Conservation (phyloP, 2,329 filamentous ascomycete genomes). For the Penicillium nordicum region DNA sequence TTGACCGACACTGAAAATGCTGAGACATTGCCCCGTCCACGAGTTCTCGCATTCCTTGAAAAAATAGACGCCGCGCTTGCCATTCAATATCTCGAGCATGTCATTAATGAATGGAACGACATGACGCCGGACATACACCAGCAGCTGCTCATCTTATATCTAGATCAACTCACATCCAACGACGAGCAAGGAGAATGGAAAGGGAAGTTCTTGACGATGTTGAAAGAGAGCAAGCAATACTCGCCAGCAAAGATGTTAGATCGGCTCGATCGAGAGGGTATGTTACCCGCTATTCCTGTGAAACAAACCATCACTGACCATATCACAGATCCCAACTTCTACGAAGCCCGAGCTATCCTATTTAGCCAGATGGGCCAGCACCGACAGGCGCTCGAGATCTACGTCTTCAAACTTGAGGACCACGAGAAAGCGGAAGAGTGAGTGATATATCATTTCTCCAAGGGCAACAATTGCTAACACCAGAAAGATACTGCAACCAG, state of each 20-base stretch:
- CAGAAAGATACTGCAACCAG: slow-evolving; percentile 76
- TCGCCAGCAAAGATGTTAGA: slow-evolving; percentile 73
- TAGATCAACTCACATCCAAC: slow-evolving; percentile 51
- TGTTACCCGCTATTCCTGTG: slow-evolving; percentile 24
- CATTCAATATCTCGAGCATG: slow-evolving; percentile 80
- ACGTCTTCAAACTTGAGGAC: slow-evolving; percentile 89
- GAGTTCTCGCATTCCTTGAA: slow-evolving; percentile 70
- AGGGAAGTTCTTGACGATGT: slow-evolving; percentile 67
- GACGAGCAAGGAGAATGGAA: slow-evolving; percentile 51
- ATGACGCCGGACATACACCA: slow-evolving; percentile 84
- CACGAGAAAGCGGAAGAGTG: slow-evolving; percentile 90
- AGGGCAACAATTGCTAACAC: slow-evolving; percentile 11
- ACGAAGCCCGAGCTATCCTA: slow-evolving; percentile 84
- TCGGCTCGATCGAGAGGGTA: slow-evolving; percentile 75
- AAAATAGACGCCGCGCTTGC: slow-evolving; percentile 68
- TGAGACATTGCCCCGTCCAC: slow-evolving; percentile 76
- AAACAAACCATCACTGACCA: slow-evolving; percentile 3
- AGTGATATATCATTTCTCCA: slow-evolving; percentile 30
- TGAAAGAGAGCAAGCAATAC: slow-evolving; percentile 75
- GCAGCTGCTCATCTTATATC: slow-evolving; percentile 69
- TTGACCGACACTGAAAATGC: slow-evolving; percentile 91
- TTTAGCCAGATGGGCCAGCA: slow-evolving; percentile 94
- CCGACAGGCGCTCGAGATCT: slow-evolving; percentile 93
- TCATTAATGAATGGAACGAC: slow-evolving; percentile 84
- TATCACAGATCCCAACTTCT: slow-evolving; percentile 70